phyloP scores from a whole-genome alignment of 129 eudicot genomes.

The Flaveria ramosissima region DNA sequence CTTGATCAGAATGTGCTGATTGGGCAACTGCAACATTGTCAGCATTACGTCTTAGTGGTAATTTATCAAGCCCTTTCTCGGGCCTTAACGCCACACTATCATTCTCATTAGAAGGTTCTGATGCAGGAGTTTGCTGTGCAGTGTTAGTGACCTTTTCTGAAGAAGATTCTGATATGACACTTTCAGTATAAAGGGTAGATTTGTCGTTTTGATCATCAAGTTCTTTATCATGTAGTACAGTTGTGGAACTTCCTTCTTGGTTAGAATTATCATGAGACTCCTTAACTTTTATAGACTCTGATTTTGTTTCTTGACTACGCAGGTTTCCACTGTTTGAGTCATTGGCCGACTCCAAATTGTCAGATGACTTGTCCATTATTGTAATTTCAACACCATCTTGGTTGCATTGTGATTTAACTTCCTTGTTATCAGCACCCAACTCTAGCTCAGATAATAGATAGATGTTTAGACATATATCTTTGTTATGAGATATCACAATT shows the following conservation, averaged over 20 bases:
- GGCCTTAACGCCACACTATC: constrained; percentile 29
- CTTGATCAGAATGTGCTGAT: constrained; percentile 49
- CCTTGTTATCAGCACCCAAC: constrained; percentile 27
- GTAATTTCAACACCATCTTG: constrained; percentile 35
- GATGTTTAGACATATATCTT: not conserved
- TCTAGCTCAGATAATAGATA: constrained; percentile 24
- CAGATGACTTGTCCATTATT: constrained; percentile 40
- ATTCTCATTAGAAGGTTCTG: constrained; percentile 37
- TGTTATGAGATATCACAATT: not conserved
- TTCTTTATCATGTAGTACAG: constrained; percentile 35
- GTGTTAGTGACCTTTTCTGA: constrained; percentile 19
- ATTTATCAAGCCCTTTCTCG: constrained; percentile 61
- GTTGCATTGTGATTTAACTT: constrained; percentile 32
- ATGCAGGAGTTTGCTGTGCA: constrained; percentile 35
- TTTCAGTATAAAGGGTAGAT: constrained; percentile 5
- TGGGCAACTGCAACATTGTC: constrained; percentile 45
- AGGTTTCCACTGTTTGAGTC: constrained; percentile 28
- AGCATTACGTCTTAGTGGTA: constrained; percentile 63
- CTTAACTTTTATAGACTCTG: constrained; percentile 17
- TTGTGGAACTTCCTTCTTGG: constrained; percentile 50
- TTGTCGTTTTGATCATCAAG: constrained; percentile 26
- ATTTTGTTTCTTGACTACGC: constrained; percentile 37
- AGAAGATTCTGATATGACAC: too few relatives aligned
- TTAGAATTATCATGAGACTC: constrained; percentile 39
- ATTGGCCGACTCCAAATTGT: constrained; percentile 32